Base-by-base conservation (phyloP, 108 stramenopile species). In the Fistulifera pelliculosa region DNA sequence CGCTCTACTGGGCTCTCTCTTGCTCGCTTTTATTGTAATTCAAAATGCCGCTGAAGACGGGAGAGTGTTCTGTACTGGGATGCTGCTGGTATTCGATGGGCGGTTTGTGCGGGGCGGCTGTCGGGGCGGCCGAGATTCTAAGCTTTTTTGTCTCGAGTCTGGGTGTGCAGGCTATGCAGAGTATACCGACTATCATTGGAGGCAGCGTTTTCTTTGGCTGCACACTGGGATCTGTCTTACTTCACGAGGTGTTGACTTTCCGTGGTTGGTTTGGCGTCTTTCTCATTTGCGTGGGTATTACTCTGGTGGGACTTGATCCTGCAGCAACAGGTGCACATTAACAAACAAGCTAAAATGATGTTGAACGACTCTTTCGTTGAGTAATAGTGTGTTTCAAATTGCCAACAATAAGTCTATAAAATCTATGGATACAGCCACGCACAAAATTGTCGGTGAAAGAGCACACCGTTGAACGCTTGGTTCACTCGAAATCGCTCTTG, bases 141-240 rank as follows among this genome's bases (percentile, higher is more conserved):
- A 68, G 65, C 27, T 85, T 85, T 31, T 52, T 66, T 52, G 80
- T 85, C 2, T 51, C 21, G 14, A 69, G 79, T 28, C 55, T 81
- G 69, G 84, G 84, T n/a, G 84, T 85, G 13, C 80, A 60, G 16
- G 84, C 84, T n/a, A 68, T 65, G 35, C 75, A 85, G 62, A 52
- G 65, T 14, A 81, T 85, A 55, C 84, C 84, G 0, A 67, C 77
- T 23, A 72, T 80, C 42, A 85, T 85, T 55, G 83, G 83, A 22
- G 84, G 84, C 0, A 65, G 63, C 0, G 84, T 85, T 43, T 43
- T 85, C 56, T 81, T 85, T 61, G 84, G 84, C 11, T 60, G 69
- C 16, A 52, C 77, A 16, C 47, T 85, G 16, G 84, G 84, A 14
- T 19, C 47, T 23, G 21, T 71, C 0, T 35, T 56, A 16, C 52